Evolutionary conservation across 805 yeast species (phyloP).

Genomic region (Cyberlindnera xishuangbannaensis): DNA sequence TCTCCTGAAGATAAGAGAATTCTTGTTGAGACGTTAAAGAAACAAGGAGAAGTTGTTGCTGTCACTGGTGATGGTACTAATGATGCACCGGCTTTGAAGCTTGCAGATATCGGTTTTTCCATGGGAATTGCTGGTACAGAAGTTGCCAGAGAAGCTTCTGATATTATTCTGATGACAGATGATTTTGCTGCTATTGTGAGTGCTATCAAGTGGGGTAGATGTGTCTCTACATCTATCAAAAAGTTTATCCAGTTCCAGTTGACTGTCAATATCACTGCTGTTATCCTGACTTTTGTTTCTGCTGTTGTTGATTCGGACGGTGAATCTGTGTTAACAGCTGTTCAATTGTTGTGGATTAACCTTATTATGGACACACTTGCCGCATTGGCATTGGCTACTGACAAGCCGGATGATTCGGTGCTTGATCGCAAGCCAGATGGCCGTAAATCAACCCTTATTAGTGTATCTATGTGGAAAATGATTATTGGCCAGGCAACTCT

Average conservation of each 20-base stretch:
- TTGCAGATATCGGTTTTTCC: slow-evolving; percentile 97
- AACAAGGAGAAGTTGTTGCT: slow-evolving; percentile 89
- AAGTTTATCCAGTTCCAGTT: slow-evolving; percentile 95
- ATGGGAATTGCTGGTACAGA: slow-evolving; percentile 99
- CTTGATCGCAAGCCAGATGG: slow-evolving; percentile 82
- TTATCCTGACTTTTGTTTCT: slow-evolving; percentile 84
- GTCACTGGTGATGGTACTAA: slow-evolving; percentile 99
- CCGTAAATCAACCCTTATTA: slow-evolving; percentile 69
- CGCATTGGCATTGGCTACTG: slow-evolving; percentile 95
- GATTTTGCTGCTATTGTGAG: slow-evolving; percentile 92
- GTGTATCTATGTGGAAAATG: slow-evolving; percentile 98
- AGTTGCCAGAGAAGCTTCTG: slow-evolving; percentile 97
- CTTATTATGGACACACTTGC: slow-evolving; percentile 98
- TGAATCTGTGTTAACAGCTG: slow-evolving; percentile 89
- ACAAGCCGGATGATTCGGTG: slow-evolving; percentile 83
- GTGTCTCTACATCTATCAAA: slow-evolving; percentile 89
- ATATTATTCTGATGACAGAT: slow-evolving; percentile 87
- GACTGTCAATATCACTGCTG: slow-evolving; percentile 97
- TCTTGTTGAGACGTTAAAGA: slow-evolving; percentile 73
- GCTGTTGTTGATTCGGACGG: slow-evolving; percentile 82
- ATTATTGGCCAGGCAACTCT: slow-evolving; percentile 78
- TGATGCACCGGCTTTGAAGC: slow-evolving; percentile 95
- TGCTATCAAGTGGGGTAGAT: slow-evolving; percentile 98
- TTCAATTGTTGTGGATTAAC: slow-evolving; percentile 95
- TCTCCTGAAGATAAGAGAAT: slow-evolving; percentile 93